These are phyloP conservation scores for Neonectria sp. DNA, from an alignment of 2,329 filamentous ascomycete genomes.

Conservation along the genomic window DNA sequence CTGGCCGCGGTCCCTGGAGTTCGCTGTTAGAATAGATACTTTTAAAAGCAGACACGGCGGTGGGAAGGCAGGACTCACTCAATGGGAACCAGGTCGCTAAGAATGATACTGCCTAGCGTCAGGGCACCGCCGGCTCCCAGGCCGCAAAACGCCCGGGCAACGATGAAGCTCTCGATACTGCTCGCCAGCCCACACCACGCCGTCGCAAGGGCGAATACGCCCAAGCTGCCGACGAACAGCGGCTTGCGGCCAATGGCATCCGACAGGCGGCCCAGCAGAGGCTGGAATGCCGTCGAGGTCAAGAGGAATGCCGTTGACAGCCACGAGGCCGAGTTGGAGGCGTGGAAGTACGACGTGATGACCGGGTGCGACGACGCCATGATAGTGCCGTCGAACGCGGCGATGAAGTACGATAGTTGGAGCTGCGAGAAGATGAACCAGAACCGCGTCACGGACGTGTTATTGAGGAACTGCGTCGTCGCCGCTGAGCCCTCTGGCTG, in stretches of 20 bases:
- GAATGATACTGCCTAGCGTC: conserved; percentile 78
- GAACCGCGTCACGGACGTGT: conserved; percentile 67
- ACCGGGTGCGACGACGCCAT: conserved; percentile 88
- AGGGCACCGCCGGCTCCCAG: conserved; percentile 81
- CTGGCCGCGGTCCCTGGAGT: conserved; percentile 65
- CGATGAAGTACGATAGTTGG: conserved; percentile 70
- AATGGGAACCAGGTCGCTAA: conserved; percentile 82
- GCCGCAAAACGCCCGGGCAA: conserved; percentile 79
- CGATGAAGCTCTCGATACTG: conserved; percentile 79
- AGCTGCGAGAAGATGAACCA: conserved; percentile 75
- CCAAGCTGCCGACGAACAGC: conserved; percentile 75
- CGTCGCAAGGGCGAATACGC: conserved; percentile 76
- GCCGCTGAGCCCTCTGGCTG: conserved; percentile 33
- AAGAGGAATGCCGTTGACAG: conserved; percentile 84
- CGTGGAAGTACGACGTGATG: conserved; percentile 84
- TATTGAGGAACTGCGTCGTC: conserved; percentile 59
- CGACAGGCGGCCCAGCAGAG: conserved; percentile 80
- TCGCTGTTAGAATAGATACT: conserved; percentile 16
- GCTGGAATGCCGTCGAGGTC: conserved; percentile 83
- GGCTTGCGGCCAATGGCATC: conserved; percentile 80
- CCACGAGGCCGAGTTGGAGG: conserved; percentile 87
- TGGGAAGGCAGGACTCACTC: conserved; percentile 61
- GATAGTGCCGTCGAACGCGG: conserved; percentile 82
- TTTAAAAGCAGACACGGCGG: not conserved
- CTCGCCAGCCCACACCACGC: conserved; percentile 78